These are phyloP conservation scores for Coffea humblotiana DNA, from an alignment of 305 asterid genomes.

Conservation along the genomic window DNA sequence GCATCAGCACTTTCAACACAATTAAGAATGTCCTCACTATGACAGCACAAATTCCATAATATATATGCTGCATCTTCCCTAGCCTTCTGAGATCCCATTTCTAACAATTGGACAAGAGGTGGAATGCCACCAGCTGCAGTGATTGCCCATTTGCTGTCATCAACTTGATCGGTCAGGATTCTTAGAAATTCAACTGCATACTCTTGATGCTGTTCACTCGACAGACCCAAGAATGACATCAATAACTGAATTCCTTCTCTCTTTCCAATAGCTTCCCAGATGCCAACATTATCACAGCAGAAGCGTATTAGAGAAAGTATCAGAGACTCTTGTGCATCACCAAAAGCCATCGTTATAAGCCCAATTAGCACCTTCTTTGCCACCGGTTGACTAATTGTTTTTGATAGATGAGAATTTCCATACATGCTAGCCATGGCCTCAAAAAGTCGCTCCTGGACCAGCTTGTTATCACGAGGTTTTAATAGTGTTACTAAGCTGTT, in stretches of 20 bases:
- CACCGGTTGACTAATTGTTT: constrained; percentile 49
- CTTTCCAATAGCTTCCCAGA: constrained; percentile 88
- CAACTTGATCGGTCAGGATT: constrained; percentile 75
- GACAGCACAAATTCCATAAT: constrained; percentile 69
- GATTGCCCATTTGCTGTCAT: constrained; percentile 97
- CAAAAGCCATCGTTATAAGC: constrained; percentile 66
- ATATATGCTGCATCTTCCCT: constrained; percentile 64
- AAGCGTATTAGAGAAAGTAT: constrained; percentile 57
- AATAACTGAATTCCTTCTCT: constrained; percentile 91
- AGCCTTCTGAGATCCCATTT: constrained; percentile 72
- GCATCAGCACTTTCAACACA: constrained; percentile 86
- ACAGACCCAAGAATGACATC: constrained; percentile 76
- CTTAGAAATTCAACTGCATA: constrained; percentile 74
- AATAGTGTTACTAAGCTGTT: constrained; percentile 58
- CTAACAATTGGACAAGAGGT: constrained; percentile 76
- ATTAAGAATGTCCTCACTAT: constrained; percentile 78
- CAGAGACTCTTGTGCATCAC: constrained; percentile 69
- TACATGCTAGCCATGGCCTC: constrained; percentile 87
- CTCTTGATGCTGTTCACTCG: constrained; percentile 85
- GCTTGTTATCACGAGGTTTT: constrained; percentile 84
- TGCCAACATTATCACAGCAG: constrained; percentile 52
- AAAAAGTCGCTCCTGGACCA: constrained; percentile 79
- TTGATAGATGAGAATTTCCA: constrained; percentile 52
- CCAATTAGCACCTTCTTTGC: constrained; percentile 76
- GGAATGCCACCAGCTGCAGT: constrained; percentile 98